These are phyloP conservation scores for Acanthamoeba castellanii DNA, from an alignment of 208 protist genomes.

Conservation along the genomic window DNA sequence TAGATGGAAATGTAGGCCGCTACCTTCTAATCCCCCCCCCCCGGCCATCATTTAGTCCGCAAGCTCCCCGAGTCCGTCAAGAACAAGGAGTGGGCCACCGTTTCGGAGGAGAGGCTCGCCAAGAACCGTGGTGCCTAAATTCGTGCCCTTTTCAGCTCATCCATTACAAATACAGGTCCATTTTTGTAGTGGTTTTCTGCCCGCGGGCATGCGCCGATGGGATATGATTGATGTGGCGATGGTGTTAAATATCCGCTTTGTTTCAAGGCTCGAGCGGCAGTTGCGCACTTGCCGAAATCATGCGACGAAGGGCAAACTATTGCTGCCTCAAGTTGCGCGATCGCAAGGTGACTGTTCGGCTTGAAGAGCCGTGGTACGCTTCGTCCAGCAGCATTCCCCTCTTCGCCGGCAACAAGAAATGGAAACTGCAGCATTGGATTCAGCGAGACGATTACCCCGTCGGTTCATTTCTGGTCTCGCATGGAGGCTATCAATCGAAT, in stretches of 20 bases:
- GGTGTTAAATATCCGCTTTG: neutral
- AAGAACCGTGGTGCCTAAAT: conserved; percentile 46
- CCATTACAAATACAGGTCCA: neutral
- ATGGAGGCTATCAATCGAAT: conserved; percentile 5
- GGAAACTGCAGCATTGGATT: conserved; percentile 33
- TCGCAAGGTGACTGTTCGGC: neutral
- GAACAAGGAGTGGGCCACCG: neutral
- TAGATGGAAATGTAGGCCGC: too few relatives aligned
- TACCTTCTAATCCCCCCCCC: neutral
- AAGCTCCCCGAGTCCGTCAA: conserved; percentile 16
- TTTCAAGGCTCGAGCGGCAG: neutral
- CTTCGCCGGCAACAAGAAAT: conserved; percentile 12
- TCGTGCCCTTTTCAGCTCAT: neutral
- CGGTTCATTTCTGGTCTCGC: neutral
- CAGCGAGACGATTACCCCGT: neutral
- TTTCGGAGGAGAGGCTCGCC: neutral
- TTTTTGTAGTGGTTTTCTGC: neutral
- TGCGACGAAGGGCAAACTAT: neutral
- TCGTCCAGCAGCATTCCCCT: neutral
- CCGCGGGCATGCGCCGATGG: too few relatives aligned
- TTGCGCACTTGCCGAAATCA: neutral
- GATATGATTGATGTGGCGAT: too few relatives aligned
- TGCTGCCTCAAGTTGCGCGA: neutral
- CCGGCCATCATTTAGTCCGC: neutral
- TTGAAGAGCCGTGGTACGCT: neutral